These are phyloP conservation scores for Trypanosoma mega DNA, from an alignment of 208 protist species.

Conservation along the genomic window DNA sequence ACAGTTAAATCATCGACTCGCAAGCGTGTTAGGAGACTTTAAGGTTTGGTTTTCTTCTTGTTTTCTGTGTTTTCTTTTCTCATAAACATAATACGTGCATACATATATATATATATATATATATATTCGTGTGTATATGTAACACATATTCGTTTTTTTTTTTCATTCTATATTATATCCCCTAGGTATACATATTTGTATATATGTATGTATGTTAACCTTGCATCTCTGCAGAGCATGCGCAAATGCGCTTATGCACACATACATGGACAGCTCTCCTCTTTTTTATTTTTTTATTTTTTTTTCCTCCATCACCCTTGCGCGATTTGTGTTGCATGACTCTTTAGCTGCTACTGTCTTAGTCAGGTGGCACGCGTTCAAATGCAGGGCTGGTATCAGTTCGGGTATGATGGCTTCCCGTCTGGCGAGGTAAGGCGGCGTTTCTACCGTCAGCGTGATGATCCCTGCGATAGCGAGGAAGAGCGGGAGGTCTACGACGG, in stretches of 20 bases:
- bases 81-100: background rate
- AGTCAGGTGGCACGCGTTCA: too few species aligned
- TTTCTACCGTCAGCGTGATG: conserved; percentile 85
- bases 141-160: background rate
- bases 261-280: too few species aligned
- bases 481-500: conserved; percentile 57
- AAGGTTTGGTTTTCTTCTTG: background rate
- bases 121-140: background rate
- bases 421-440: conserved; percentile 67
- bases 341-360: too few species aligned
- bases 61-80: background rate
- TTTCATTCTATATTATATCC: too few species aligned
- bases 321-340: too few species aligned
- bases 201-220: too few species aligned
- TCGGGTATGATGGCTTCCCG: conserved; percentile 82
- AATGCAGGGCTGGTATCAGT: conserved; percentile 84
- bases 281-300: too few species aligned
- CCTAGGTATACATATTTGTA: background rate
- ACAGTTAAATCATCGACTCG: background rate
- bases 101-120: background rate
- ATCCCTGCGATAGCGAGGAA: conserved; percentile 84
- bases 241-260: too few species aligned
- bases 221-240: too few species aligned
- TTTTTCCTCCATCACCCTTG: too few species aligned
- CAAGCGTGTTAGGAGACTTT: conserved; percentile 11